phyloP scores from a whole-genome alignment of 2,329 filamentous ascomycete species.

The Rugonectria rugulosa region DNA sequence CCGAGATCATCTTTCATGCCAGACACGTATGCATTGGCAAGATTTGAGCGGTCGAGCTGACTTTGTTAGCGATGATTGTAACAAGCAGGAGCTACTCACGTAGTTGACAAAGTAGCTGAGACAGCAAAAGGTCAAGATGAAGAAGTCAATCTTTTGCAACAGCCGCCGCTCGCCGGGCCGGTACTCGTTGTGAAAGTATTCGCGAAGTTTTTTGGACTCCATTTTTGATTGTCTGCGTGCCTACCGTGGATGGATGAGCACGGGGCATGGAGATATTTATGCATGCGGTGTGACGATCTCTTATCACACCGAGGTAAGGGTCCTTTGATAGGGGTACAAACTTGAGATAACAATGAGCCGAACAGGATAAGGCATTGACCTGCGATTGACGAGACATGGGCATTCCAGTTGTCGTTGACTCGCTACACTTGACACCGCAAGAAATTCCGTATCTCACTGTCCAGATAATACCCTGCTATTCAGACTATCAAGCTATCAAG shows the following conservation, averaged over 20 bases:
- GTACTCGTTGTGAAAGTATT: slow-evolving; percentile 46
- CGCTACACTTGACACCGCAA: no score
- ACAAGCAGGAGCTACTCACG: no score
- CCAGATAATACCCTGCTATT: no score
- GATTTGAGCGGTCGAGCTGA: slow-evolving; percentile 49
- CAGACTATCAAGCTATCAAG: not conserved
- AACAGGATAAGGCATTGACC: no score
- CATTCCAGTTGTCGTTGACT: no score
- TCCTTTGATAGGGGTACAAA: not conserved
- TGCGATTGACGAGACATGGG: not conserved
- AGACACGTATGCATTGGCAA: slow-evolving; percentile 51
- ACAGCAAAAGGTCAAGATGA: slow-evolving; percentile 70
- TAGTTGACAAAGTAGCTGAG: slow-evolving; percentile 64
- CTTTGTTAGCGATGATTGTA: no score
- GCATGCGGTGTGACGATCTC: not conserved
- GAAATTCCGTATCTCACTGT: no score
- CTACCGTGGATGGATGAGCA: not conserved
- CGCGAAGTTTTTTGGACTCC: slow-evolving; percentile 32
- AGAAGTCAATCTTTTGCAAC: slow-evolving; percentile 68
- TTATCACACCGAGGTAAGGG: not conserved
- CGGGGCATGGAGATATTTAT: not conserved
- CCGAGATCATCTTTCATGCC: slow-evolving; percentile 57
- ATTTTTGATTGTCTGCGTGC: no score
- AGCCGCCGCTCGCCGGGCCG: slow-evolving; percentile 53
- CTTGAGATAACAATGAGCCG: not conserved